These are phyloP conservation scores for Patellifolia procumbens DNA, from an alignment of 179 eudicot genomes.

Conservation along the genomic window DNA sequence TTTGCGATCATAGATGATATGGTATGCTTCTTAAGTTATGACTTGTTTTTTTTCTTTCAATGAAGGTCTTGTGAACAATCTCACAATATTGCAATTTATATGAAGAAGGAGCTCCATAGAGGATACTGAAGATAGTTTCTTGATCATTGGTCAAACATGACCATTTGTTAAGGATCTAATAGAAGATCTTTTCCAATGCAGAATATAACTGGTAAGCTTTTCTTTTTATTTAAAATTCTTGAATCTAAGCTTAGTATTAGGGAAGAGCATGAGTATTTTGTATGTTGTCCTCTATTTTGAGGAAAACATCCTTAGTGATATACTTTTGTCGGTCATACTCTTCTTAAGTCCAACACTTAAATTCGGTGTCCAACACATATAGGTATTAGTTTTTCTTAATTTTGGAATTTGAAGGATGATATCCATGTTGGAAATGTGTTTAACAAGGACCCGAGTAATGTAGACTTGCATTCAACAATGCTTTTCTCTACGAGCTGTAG, in stretches of 20 bases:
- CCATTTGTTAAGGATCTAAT: constrained; percentile 16
- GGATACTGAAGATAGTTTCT: neutral
- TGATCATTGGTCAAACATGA: constrained; percentile 17
- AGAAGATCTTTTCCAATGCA: constrained; percentile 22
- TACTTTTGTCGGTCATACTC: neutral
- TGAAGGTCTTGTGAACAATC: constrained; percentile 6
- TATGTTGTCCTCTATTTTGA: neutral
- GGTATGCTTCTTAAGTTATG: neutral
- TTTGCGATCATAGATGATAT: neutral
- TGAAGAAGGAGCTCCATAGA: constrained; percentile 8
- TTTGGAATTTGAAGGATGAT: neutral
- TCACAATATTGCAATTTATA: neutral
- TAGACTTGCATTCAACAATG: too few species aligned
- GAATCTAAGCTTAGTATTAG: neutral
- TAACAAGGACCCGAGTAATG: neutral
- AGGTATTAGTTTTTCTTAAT: neutral
- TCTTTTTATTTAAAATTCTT: neutral
- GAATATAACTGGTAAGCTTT: constrained; percentile 27
- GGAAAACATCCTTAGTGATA: neutral
- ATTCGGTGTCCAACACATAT: neutral
- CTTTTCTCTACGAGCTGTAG: too few species aligned
- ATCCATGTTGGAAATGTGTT: neutral
- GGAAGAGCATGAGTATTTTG: neutral
- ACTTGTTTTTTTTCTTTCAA: neutral
- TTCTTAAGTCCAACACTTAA: neutral